Conservation (phyloP, 176 grass and related monocot species). For the Carex parvula region DNA sequence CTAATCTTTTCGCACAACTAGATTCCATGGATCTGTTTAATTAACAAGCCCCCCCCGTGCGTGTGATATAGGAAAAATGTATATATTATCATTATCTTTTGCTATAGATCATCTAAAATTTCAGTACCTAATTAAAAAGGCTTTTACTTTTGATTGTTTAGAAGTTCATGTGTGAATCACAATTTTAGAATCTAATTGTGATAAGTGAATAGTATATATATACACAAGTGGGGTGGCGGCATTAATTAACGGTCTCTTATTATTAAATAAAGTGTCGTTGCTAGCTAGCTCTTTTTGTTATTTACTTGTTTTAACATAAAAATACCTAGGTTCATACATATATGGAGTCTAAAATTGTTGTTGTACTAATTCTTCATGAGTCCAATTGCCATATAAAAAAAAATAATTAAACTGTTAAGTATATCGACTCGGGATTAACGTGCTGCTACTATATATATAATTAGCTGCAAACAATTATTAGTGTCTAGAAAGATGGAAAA, state of each 20-base stretch:
- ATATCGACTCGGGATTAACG: constrained; percentile 3
- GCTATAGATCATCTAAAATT: not conserved
- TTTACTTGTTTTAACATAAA: not conserved
- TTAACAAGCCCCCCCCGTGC: constrained; percentile 6
- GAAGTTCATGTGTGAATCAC: not conserved
- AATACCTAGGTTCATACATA: not conserved
- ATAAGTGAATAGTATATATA: not conserved
- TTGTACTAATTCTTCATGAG: not conserved
- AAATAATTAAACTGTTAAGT: not conserved
- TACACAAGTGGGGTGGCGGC: not conserved
- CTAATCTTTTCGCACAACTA: not conserved
- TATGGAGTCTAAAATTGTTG: not conserved
- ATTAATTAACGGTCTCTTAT: not conserved
- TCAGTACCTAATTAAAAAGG: not conserved
- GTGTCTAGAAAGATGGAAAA: constrained; percentile 7
- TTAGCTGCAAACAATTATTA: not conserved
- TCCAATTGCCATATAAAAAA: not conserved
- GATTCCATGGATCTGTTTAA: constrained; percentile 3
- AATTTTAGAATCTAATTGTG: not conserved
- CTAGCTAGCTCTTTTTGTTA: not conserved
- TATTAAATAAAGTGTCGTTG: not conserved
- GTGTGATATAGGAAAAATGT: not conserved
- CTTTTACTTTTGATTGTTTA: not conserved
- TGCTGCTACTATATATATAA: not conserved
- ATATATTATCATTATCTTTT: not conserved